Conservation (phyloP, 2,329 filamentous ascomycete genomes). For the Ceratocystis harringtonii region DNA sequence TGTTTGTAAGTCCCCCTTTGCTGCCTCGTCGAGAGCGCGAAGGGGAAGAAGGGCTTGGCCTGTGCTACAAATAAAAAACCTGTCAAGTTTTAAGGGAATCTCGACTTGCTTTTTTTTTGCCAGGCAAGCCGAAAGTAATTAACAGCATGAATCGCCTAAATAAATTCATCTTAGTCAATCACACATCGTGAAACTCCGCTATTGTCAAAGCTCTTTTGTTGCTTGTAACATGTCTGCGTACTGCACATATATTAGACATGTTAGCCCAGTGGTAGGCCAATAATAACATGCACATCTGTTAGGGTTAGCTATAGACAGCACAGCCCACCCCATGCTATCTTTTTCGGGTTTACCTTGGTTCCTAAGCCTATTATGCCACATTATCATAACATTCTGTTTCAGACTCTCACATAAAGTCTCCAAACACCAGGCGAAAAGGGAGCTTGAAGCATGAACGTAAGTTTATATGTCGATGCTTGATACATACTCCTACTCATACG, state of each 20-base stretch:
- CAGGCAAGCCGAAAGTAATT: neutral
- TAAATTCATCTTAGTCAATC: conserved; percentile 4
- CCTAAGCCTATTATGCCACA: too few species aligned
- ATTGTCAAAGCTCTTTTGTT: conserved; percentile 1
- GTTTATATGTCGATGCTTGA: neutral
- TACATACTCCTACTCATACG: neutral
- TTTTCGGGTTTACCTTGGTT: too few species aligned
- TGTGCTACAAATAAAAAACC: neutral
- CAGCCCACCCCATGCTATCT: too few species aligned
- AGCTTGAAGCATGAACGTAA: neutral
- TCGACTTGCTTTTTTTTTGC: neutral
- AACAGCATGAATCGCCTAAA: neutral
- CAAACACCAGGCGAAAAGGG: neutral
- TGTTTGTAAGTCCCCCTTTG: neutral
- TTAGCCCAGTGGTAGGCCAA: neutral
- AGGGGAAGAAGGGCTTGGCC: neutral
- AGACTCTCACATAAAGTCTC: neutral
- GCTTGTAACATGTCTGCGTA: neutral
- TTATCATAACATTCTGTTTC: neutral
- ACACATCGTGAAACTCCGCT: neutral
- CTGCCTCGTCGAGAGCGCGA: neutral
- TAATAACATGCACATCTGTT: neutral
- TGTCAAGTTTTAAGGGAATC: neutral
- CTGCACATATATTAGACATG: neutral
- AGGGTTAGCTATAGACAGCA: neutral